Base-by-base conservation (phyloP, 441 rosid genomes). In the Bocquillonia castaneifolia region DNA sequence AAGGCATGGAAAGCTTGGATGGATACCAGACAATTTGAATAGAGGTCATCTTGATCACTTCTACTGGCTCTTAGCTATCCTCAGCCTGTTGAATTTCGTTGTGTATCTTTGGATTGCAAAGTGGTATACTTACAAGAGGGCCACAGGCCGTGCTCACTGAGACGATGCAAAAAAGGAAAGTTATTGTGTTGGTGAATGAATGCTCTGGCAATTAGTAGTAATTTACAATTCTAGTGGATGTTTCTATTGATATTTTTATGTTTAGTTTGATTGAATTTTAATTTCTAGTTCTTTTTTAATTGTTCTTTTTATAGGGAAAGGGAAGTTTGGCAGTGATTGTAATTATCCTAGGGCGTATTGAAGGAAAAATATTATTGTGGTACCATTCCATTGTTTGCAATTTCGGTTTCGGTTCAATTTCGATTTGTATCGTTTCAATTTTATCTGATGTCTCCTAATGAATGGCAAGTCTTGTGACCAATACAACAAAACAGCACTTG, bases 11-110 rank as follows among this genome's bases (percentile, higher is more conserved):
- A 81, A 82, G 77, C 87, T 80, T 25, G 96, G 98, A 6, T 92
- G 98, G 98, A 88, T 92, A 54, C 94, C 96, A 18, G 86, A 90
- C 50, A 92, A 92, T 56, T 78, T 92, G 80, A 92, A 90, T 79
- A 59, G 64, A 13, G 94, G 96, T 0, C 91, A 87, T 76, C 89
- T 92, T 15, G 92, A 92, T 68, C 80, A 88, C 75, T 92, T 82
- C 74, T 90, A 84, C 82, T 89, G 88, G 85, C 80, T 92, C 39
- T 55, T 89, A 47, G 85, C 96, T 0, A 59, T 72, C 50, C 85
- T 92, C 12, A 88, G 94, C 67, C 42, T 86, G 50, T 64, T 90
- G 39, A 92, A 92, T 72, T 84, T 93, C 79, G 31, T 83, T 10
- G 87, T 80, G 0, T 91, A 84, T 62, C 85, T 93, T 10, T 87